Base-by-base conservation (phyloP, 2,329 filamentous ascomycete genomes). In the Pseudogymnoascus destructans region DNA sequence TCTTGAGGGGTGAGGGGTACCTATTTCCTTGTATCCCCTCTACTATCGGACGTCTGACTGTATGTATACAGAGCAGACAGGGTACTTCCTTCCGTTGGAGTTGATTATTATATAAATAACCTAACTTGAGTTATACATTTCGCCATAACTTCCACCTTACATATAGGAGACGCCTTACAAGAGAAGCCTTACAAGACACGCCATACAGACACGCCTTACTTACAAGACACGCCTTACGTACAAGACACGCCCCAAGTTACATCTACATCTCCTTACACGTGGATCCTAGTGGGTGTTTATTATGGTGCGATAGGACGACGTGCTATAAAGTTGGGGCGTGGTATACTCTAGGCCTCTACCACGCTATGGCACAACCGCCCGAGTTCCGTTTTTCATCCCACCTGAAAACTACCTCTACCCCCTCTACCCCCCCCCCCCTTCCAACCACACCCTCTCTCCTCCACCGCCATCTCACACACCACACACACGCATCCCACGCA, bases 351-450 rank as follows among this genome's bases (percentile, higher is more conserved):
- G 27, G 27, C 8, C 40, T 23, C 23, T 10, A 49, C 40, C 23
- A 49, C 40, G 40, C 40, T 21, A 25, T 17, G 40, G 40, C 40
- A 49, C 40, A 25, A 25, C 40, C 17, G 40, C 10, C 40, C 17
- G 19, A 49, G 13, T 49, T 49, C 40, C 40, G 21, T 49, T 49
- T 49, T 49, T 49, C 40, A 49, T 49, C 40, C 40, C 40, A 49
- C 40, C 40, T 49, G 19, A 49, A 21, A 49, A 49, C 19, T 25
- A 49, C 6, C 40, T 49, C 17, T 21, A 21, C 40, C 19, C 23
- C 30, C 11, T 10, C 30, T 13, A 10, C 30, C 40, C 19, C 23
- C 30, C 11, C 30, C 30, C 5, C 30, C 30, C 30, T 11, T 11
- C 30, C 38, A 46, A 46, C 38, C 38, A 46, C 38, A 46, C 21